phyloP scores from a whole-genome alignment of 1,139 yeast species.

The Magnusiomyces tetraspermus region DNA sequence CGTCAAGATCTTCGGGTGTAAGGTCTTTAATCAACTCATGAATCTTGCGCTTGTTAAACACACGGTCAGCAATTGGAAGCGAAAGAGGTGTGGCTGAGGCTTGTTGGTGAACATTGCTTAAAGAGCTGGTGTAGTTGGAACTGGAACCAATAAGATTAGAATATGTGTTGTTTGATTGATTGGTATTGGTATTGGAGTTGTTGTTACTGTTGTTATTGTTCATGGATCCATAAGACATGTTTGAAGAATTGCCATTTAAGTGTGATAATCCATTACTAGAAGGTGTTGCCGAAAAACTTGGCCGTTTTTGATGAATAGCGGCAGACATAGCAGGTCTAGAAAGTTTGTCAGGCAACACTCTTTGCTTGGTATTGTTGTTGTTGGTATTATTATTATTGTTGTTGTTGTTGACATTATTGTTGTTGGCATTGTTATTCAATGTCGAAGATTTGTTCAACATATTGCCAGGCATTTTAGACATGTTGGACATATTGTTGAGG shows the following conservation, averaged over 20 bases:
- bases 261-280: neutral
- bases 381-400: neutral
- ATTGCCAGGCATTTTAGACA: too few relatives aligned
- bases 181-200: too few relatives aligned
- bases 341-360: neutral
- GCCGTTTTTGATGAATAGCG: neutral
- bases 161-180: too few relatives aligned
- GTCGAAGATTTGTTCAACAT: too few relatives aligned
- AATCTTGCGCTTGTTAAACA: slow-evolving; percentile 77
- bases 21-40: slow-evolving; percentile 76
- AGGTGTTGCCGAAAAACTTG: neutral
- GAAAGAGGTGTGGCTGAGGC: neutral
- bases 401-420: neutral
- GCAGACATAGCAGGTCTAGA: neutral
- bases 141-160: too few relatives aligned
- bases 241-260: neutral
- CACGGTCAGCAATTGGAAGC: slow-evolving; percentile 53
- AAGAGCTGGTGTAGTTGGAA: too few relatives aligned
- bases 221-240: too few relatives aligned
- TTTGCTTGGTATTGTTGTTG: neutral
- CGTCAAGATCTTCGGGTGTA: slow-evolving; percentile 65
- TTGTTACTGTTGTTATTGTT: too few relatives aligned
- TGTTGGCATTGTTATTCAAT: neutral
- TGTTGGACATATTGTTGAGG: too few relatives aligned
- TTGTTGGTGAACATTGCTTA: too few relatives aligned